A percentile compares a stretch with the other conserved stretches of the same genome.
phyloP scores from a whole-genome alignment of 2,329 filamentous ascomycete genomes.

The Colletotrichum acutatum region DNA sequence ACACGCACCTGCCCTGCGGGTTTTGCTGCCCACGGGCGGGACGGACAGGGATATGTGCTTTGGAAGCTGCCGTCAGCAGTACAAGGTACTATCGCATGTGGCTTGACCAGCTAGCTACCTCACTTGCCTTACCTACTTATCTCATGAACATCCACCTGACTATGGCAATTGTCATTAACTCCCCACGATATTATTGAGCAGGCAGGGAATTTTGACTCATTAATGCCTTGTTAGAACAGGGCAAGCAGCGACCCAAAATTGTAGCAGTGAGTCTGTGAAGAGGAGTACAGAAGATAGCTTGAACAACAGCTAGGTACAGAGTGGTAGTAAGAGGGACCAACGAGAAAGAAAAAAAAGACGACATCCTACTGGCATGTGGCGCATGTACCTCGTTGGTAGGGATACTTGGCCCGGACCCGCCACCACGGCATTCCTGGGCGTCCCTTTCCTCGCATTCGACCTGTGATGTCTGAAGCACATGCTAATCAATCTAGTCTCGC shows the following conservation, averaged over 20 bases:
- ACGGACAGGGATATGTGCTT: neutral
- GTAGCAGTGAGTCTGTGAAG: neutral
- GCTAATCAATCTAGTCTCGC: constrained; percentile 10
- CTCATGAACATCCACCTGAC: neutral
- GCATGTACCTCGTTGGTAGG: constrained; percentile 29
- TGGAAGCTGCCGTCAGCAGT: neutral
- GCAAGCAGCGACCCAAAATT: neutral
- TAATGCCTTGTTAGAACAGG: too few relatives aligned
- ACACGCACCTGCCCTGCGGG: neutral
- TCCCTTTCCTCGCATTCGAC: constrained; percentile 24
- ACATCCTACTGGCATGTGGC: constrained; percentile 18
- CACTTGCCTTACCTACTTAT: too few relatives aligned
- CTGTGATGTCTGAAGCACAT: constrained; percentile 18
- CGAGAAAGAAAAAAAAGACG: neutral
- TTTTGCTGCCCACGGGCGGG: neutral
- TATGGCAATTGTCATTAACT: neutral
- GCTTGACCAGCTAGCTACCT: neutral
- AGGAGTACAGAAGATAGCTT: neutral
- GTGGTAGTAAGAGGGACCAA: neutral
- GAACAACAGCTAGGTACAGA: neutral
- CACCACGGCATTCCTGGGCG: constrained; percentile 31
- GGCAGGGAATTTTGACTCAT: too few relatives aligned
- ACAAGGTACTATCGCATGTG: constrained; percentile 1
- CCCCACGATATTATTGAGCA: neutral
- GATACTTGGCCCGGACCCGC: constrained; percentile 26